phyloP scores from a whole-genome alignment of 75 land plant species.

The Chamaecyparis obtusa region DNA sequence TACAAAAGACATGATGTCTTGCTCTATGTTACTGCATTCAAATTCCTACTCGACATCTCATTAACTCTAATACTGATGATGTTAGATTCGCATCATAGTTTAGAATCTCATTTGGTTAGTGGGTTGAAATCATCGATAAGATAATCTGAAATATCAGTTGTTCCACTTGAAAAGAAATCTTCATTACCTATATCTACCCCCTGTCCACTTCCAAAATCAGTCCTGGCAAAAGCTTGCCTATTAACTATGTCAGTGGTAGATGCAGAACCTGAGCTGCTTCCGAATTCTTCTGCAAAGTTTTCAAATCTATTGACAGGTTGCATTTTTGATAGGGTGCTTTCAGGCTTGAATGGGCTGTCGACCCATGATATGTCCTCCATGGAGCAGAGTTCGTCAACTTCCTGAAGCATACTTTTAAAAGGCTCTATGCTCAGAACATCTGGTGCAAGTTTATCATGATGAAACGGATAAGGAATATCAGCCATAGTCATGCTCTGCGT shows the following conservation, averaged over 20 bases:
- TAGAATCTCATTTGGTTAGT: neutral
- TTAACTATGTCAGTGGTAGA: neutral
- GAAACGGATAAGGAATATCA: neutral
- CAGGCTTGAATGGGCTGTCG: neutral
- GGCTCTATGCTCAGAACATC: neutral
- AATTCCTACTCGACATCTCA: neutral
- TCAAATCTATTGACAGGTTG: neutral
- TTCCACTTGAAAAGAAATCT: conserved; percentile 8
- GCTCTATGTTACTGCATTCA: neutral
- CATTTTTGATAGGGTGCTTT: neutral
- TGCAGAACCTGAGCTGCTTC: neutral
- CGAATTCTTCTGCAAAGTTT: conserved; percentile 5
- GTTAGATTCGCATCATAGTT: neutral
- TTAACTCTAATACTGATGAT: neutral
- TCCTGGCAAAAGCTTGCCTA: conserved; percentile 7
- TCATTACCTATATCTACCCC: neutral
- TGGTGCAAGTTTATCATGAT: neutral
- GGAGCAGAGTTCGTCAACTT: conserved; percentile 3
- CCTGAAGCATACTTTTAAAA: neutral
- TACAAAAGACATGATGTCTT: neutral
- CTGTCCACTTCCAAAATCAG: neutral
- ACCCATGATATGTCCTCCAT: conserved; percentile 3
- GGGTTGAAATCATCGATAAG: conserved; percentile 10
- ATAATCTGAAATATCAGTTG: conserved; percentile 8
- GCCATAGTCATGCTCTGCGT: neutral